A percentile compares a stretch with the other conserved stretches of the same genome.
Evolutionary conservation across 208 protist genomes (phyloP).

Genomic region (Hexamita inflata): DNA sequence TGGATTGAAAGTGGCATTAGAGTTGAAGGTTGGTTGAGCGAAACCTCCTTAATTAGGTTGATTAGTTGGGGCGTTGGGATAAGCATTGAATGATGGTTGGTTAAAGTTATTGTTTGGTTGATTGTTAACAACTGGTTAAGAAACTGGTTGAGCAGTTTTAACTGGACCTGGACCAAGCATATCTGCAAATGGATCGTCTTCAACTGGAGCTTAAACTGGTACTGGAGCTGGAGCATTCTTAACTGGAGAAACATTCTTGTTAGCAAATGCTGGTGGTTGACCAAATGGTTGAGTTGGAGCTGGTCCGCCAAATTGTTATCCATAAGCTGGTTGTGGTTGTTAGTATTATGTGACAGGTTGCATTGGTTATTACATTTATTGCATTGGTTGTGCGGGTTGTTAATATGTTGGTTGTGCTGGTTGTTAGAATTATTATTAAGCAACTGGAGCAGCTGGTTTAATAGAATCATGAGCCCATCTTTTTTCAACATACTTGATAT

Average conservation of each 20-base stretch:
- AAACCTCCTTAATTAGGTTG: background rate
- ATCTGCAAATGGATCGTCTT: background rate
- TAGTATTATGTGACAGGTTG: background rate
- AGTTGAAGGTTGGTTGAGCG: background rate
- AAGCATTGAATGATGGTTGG: background rate
- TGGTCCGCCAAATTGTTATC: background rate
- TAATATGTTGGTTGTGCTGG: background rate
- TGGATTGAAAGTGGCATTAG: background rate
- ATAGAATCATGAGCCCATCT: background rate
- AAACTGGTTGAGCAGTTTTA: background rate
- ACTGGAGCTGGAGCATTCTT: background rate
- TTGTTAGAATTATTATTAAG: background rate
- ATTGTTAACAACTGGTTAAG: too few species aligned
- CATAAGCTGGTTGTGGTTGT: background rate
- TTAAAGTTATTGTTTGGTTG: too few species aligned
- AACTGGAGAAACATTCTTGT: background rate
- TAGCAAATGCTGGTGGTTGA: background rate
- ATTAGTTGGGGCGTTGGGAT: background rate
- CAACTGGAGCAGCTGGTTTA: background rate
- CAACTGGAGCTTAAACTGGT: background rate
- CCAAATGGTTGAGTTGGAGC: background rate
- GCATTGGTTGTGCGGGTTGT: background rate
- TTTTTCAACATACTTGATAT: slow-evolving; percentile 3
- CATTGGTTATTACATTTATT: background rate
- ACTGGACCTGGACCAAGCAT: background rate